A percentile compares a stretch with the other conserved stretches of the same genome.
Evolutionary conservation across 306 rosid genomes (phyloP).

Genomic region (cucumber (Cucumis sativus)): Cucumber_9930_V3 NC_026655.2:5502001-5502500

Average conservation of each 20-base stretch:
- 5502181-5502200: conserved; percentile 54
- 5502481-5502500: conserved; percentile 72
- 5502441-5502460: conserved; percentile 46
- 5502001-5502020: conserved; percentile 64
- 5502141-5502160: conserved; percentile 45
- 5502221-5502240: conserved; percentile 39
- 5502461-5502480: conserved; percentile 49
- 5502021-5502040: conserved; percentile 51
- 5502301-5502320: conserved; percentile 42
- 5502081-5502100: conserved; percentile 17
- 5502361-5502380: conserved; percentile 60
- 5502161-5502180: conserved; percentile 29
- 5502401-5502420: conserved; percentile 55
- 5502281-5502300: conserved; percentile 46
- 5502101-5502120: conserved; percentile 12
- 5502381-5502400: conserved; percentile 28
- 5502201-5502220: conserved; percentile 21
- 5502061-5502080: conserved; percentile 6
- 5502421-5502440: conserved; percentile 54
- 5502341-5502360: conserved; percentile 59
- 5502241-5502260: conserved; percentile 44
- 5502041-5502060: conserved; percentile 14
- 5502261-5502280: conserved; percentile 23
- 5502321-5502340: conserved; percentile 27
- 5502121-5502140: conserved; percentile 22